Evolutionary conservation across 2,329 filamentous ascomycete species (phyloP), one percentile per base, ranked within the genome.

Genomic region (Dothistroma septosporum): DNA sequence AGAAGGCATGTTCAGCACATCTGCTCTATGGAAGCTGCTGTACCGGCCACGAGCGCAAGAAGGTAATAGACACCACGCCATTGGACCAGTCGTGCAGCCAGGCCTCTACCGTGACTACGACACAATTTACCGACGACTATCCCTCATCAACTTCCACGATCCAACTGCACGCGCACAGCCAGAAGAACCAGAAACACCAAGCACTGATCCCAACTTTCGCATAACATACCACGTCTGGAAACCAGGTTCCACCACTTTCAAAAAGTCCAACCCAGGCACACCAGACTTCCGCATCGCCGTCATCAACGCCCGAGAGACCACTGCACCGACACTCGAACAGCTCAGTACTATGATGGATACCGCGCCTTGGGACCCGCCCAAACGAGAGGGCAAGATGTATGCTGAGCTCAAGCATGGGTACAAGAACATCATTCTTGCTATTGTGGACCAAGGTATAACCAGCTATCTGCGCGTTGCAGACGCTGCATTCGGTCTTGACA

Each of bases 251-350:
- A 73, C 81, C 67, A 79, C 82, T 0, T 94, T 93, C 78, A 87
- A 87, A 67, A 97, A 97, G 76, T 85, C 86, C n/a, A 84, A 83
- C 5, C 92, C 90, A 0, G 88, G 88, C 0, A 72, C 83, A 0
- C 92, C 93, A 0, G 90, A 97, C 73, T 97, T 96, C 75, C 87
- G 88, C 61, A 83, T 97, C 62, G 89, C 89, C 16, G 89, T 97
- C 16, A 82, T 93, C 57, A 87, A 94, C 72, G 89, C 91, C 4
- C 84, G 87, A 21, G 82, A 86, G 21, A 88, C 88, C 0, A 78
- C 77, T 1, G 79, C 96, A 12, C 94, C 94, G 0, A 88, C 88
- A 0, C 77, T 93, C 1, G 81, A 85, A 19, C 84, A 97, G 73
- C 77, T 97, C 14, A 79, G 84, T 19, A 81, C 83, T 2, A 78